phyloP scores from a whole-genome alignment of 768 basidiomycete genomes.

The Tylopilus intermedius region DNA sequence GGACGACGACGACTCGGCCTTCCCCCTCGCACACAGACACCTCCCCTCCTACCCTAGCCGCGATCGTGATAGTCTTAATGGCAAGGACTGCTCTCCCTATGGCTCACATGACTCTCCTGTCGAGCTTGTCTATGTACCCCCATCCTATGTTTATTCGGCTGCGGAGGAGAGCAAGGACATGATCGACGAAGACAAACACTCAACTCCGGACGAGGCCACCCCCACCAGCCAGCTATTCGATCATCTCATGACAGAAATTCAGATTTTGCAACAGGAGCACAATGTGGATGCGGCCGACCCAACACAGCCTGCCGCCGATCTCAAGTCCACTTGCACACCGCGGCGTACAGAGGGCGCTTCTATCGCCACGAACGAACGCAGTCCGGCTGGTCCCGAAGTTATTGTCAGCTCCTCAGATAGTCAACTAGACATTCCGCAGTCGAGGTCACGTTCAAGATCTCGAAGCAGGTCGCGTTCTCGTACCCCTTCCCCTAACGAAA shows the following conservation, averaged over 20 bases:
- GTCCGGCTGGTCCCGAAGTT: slow-evolving; percentile 25
- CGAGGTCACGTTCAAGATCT: slow-evolving; percentile 29
- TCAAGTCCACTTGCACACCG: slow-evolving; percentile 4
- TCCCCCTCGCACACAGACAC: slow-evolving; percentile 11
- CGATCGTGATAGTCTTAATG: slow-evolving; percentile 2
- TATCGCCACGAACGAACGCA: slow-evolving; percentile 5
- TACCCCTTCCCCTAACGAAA: slow-evolving; percentile 40
- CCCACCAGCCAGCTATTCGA: slow-evolving; percentile 8
- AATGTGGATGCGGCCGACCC: slow-evolving; percentile 9
- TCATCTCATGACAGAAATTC: slow-evolving; percentile 4
- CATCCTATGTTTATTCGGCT: slow-evolving; percentile 29
- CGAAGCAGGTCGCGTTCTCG: slow-evolving; percentile 39
- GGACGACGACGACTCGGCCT: slow-evolving; percentile 39
- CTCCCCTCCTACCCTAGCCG: slow-evolving; percentile 8
- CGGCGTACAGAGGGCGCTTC: slow-evolving; percentile 14
- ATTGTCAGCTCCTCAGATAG: slow-evolving; percentile 35
- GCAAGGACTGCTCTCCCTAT: slow-evolving; percentile 12
- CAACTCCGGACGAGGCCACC: slow-evolving; percentile 17
- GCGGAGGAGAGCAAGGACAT: slow-evolving; percentile 17
- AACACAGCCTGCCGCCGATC: slow-evolving; percentile 12
- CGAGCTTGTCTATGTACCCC: slow-evolving; percentile 69
- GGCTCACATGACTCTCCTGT: slow-evolving; percentile 47
- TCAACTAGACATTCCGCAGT: slow-evolving; percentile 29
- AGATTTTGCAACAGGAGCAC: slow-evolving; percentile 5
- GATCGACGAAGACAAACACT: slow-evolving; percentile 16